A percentile compares a stretch with the other conserved stretches of the same genome.
phyloP scores from a whole-genome alignment of 2,329 filamentous ascomycete species.

The Colletotrichum limetticola region DNA sequence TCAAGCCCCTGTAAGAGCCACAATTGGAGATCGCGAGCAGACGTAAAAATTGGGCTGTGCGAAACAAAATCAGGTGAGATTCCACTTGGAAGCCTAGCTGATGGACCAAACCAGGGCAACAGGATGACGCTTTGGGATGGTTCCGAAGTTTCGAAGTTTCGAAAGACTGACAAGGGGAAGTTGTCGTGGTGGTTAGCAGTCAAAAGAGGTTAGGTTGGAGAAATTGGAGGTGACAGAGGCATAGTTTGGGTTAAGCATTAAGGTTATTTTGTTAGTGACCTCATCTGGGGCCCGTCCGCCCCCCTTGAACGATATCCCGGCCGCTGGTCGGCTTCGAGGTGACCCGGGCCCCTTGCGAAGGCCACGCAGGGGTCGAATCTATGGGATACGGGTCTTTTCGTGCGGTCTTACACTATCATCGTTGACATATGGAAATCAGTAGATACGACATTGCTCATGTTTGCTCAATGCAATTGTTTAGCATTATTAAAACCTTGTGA shows the following conservation, averaged over 20 bases:
- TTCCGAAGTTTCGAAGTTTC: conserved; percentile 32
- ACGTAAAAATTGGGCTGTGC: neutral
- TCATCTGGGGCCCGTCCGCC: conserved; percentile 11
- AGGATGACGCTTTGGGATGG: neutral
- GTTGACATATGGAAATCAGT: neutral
- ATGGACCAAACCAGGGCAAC: neutral
- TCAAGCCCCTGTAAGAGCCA: conserved; percentile 30
- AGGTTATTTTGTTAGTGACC: conserved; percentile 32
- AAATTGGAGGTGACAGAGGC: neutral
- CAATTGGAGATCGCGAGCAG: neutral
- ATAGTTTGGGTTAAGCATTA: conserved; percentile 33
- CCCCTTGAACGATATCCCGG: neutral
- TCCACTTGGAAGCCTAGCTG: neutral
- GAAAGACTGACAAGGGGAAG: neutral
- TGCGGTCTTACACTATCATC: neutral
- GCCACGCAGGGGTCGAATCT: neutral
- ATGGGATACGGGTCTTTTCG: neutral
- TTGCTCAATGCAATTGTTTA: neutral
- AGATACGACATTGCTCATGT: neutral
- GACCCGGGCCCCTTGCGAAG: conserved; percentile 25
- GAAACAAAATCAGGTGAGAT: conserved; percentile 25
- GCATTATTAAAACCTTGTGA: neutral
- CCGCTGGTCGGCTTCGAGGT: conserved; percentile 12
- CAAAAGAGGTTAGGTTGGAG: neutral
- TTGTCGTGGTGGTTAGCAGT: neutral